Conservation (phyloP, 371 early-diverging fungal species). For the Circinella umbellata region DNA sequence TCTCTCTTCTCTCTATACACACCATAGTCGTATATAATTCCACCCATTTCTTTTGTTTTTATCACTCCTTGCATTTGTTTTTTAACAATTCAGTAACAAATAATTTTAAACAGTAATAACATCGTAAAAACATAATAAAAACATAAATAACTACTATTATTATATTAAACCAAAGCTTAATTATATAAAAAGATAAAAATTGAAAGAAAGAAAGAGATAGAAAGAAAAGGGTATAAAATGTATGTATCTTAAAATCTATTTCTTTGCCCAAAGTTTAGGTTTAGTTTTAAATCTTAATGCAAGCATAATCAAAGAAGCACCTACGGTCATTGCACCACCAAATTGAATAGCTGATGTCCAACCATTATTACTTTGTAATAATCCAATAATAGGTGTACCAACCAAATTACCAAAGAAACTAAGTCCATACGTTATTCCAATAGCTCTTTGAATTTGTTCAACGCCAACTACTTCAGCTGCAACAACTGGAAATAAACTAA, state of each 20-base stretch:
- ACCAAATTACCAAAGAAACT: constrained; percentile 47
- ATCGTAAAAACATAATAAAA: no score
- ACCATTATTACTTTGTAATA: constrained; percentile 36
- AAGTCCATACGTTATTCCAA: constrained; percentile 45
- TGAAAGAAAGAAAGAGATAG: no score
- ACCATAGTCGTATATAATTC: no score
- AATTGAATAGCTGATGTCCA: constrained; percentile 59
- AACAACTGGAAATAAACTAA: constrained; percentile 51
- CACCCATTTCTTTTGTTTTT: no score
- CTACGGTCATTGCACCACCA: constrained; percentile 43
- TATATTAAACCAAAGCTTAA: no score
- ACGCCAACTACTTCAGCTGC: constrained; percentile 54
- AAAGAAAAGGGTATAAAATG: no score
- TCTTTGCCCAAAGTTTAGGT: constrained; percentile 9
- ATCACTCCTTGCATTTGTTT: no score
- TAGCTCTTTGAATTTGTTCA: constrained; percentile 43
- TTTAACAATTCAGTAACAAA: no score
- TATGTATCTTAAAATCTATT: background rate
- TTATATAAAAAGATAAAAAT: no score
- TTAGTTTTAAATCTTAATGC: constrained; percentile 16
- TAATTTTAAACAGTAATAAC: no score
- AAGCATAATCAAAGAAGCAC: constrained; percentile 33
- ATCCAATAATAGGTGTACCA: constrained; percentile 54
- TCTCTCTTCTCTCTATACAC: no score
- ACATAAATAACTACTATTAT: no score